These are phyloP conservation scores for Nectriaceae sp. DNA, from an alignment of 2,329 filamentous ascomycete genomes.

Conservation along the genomic window DNA sequence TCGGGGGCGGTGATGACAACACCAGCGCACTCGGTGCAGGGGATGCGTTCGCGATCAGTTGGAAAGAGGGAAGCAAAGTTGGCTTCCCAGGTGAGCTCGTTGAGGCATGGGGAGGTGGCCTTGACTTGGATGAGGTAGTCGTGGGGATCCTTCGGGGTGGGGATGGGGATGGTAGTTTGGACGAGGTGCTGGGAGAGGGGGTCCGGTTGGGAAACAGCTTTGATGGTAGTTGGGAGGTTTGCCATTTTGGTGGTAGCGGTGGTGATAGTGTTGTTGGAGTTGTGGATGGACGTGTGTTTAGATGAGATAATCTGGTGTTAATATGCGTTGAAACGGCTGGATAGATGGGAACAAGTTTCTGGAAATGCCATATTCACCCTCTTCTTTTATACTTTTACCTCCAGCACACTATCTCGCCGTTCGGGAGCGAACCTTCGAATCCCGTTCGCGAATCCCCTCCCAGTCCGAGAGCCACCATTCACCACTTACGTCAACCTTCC, in stretches of 20 bases:
- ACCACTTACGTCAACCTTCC: too few relatives aligned
- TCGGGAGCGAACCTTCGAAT: too few relatives aligned
- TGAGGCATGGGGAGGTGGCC: constrained; percentile 35
- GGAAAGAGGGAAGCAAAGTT: constrained; percentile 22
- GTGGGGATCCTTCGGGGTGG: constrained; percentile 18
- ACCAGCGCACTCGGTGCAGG: constrained; percentile 41
- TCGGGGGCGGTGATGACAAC: constrained; percentile 35
- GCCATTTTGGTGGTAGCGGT: neutral
- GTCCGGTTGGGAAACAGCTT: constrained; percentile 26
- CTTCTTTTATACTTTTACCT: too few relatives aligned
- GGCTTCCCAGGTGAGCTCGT: constrained; percentile 35
- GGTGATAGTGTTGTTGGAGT: too few relatives aligned
- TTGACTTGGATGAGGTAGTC: constrained; percentile 35
- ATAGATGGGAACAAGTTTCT: too few relatives aligned
- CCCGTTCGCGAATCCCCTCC: too few relatives aligned
- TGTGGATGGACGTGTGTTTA: too few relatives aligned
- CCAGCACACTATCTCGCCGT: too few relatives aligned
- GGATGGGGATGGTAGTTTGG: constrained; percentile 22
- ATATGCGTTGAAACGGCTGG: too few relatives aligned
- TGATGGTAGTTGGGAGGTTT: constrained; percentile 21
- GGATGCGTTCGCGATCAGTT: constrained; percentile 28
- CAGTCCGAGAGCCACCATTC: too few relatives aligned
- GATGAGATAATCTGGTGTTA: too few relatives aligned
- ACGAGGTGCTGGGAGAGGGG: constrained; percentile 17
- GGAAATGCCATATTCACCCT: too few relatives aligned